These are phyloP conservation scores for Microbotryum violaceum DNA, from an alignment of 1,284 basidiomycete species.

Conservation along the genomic window DNA sequence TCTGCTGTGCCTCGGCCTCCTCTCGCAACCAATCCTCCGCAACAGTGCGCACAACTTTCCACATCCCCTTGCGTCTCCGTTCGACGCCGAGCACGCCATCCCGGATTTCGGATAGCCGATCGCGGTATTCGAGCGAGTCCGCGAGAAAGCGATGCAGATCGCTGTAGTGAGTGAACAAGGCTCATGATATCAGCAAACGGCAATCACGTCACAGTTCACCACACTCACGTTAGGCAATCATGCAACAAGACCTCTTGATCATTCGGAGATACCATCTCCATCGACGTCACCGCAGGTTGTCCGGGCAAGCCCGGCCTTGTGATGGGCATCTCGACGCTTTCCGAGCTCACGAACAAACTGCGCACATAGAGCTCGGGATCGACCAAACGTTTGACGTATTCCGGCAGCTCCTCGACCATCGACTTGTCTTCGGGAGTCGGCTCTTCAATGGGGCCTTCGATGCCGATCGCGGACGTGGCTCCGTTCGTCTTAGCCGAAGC, in stretches of 20 bases:
- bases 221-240: conserved; percentile 30
- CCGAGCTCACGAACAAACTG: conserved; percentile 23
- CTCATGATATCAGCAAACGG: neutral
- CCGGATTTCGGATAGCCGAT: conserved; percentile 34
- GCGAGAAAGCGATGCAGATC: conserved; percentile 36
- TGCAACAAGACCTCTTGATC: conserved; percentile 32
- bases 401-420: conserved; percentile 22
- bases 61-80: conserved; percentile 35
- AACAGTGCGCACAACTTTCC: conserved; percentile 25
- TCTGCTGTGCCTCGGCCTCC: conserved; percentile 15
- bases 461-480: neutral
- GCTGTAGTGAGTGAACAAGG: neutral
- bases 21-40: conserved; percentile 26
- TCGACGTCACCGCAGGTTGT: conserved; percentile 1
- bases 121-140: conserved; percentile 36
- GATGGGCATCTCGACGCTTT: conserved; percentile 20
- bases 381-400: conserved; percentile 24
- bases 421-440: neutral
- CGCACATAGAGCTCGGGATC: conserved; percentile 29
- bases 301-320: conserved; percentile 1
- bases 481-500: too few relatives aligned
- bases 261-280: conserved; percentile 20
- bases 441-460: neutral
- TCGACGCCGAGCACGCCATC: conserved; percentile 36
- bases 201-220: neutral